Conservation (phyloP, 352 stramenopile genomes). For the Pythium insidiosum region DNA sequence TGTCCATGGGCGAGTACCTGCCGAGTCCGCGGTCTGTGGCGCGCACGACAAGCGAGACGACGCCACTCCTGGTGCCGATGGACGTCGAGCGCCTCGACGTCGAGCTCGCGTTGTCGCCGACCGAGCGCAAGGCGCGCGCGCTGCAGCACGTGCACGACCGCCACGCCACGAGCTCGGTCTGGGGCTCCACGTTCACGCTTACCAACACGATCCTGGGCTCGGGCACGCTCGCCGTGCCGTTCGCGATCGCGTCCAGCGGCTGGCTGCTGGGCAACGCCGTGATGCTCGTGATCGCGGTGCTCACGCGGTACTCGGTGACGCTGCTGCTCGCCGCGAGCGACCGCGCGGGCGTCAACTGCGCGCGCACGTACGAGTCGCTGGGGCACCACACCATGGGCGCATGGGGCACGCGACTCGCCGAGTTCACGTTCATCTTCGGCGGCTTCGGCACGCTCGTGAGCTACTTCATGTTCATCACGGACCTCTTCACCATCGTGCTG, state of each 20-base stretch:
- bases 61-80: no score
- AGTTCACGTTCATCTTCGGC: constrained; percentile 84
- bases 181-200: constrained; percentile 63
- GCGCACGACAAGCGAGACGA: no score
- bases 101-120: constrained; percentile 10
- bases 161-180: constrained; percentile 35
- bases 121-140: constrained; percentile 7
- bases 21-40: constrained; percentile 43
- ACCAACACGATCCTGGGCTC: constrained; percentile 76
- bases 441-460: constrained; percentile 74
- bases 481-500: constrained; percentile 47
- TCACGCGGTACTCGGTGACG: constrained; percentile 71
- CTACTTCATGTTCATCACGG: constrained; percentile 79
- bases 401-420: constrained; percentile 44
- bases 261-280: constrained; percentile 59
- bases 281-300: constrained; percentile 62
- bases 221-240: constrained; percentile 61
- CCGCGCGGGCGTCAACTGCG: constrained; percentile 40
- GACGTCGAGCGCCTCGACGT: neutral
- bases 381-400: constrained; percentile 66
- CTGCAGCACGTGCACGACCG: constrained; percentile 10
- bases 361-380: constrained; percentile 70
- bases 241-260: constrained; percentile 61
- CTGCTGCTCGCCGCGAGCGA: constrained; percentile 59
- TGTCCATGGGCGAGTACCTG: constrained; percentile 83